Conservation (phyloP, 2,329 filamentous ascomycete genomes). For the Lithohypha guttulata region DNA sequence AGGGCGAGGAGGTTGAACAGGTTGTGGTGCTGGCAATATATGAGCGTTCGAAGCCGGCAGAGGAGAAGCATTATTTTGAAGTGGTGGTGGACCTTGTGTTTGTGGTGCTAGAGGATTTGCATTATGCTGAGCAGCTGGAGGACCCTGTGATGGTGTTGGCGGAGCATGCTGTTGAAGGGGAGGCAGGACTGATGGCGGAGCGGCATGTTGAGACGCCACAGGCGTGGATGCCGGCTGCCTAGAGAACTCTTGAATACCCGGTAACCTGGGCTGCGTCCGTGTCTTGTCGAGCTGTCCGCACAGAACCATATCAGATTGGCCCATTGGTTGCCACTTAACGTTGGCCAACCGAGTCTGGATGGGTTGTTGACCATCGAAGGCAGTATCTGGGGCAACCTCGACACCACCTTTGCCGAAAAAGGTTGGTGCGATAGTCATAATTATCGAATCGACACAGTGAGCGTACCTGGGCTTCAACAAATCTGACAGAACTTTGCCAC, state of each 20-base stretch:
- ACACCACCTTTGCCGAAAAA: slow-evolving; percentile 83
- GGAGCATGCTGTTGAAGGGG: neutral
- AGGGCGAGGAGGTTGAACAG: neutral
- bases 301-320: slow-evolving; percentile 65
- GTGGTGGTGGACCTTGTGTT: no score
- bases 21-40: neutral
- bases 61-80: no score
- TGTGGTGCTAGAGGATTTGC: no score
- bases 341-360: slow-evolving; percentile 53
- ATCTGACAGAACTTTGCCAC: slow-evolving; percentile 69
- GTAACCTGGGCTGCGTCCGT: neutral
- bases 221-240: slow-evolving; percentile 2
- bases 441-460: slow-evolving; percentile 60
- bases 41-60: no score
- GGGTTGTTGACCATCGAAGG: slow-evolving; percentile 41
- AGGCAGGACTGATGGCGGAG: neutral
- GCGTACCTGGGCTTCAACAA: slow-evolving; percentile 55
- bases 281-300: slow-evolving; percentile 49
- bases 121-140: neutral
- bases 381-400: slow-evolving; percentile 55
- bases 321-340: slow-evolving; percentile 66
- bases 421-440: slow-evolving; percentile 79
- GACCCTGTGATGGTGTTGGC: slow-evolving; percentile 5
- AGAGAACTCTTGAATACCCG: slow-evolving; percentile 9
- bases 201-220: neutral